Evolutionary conservation across 2,329 filamentous ascomycete species (phyloP).

Genomic region (Paraphaeosphaeria minitans): DNA sequence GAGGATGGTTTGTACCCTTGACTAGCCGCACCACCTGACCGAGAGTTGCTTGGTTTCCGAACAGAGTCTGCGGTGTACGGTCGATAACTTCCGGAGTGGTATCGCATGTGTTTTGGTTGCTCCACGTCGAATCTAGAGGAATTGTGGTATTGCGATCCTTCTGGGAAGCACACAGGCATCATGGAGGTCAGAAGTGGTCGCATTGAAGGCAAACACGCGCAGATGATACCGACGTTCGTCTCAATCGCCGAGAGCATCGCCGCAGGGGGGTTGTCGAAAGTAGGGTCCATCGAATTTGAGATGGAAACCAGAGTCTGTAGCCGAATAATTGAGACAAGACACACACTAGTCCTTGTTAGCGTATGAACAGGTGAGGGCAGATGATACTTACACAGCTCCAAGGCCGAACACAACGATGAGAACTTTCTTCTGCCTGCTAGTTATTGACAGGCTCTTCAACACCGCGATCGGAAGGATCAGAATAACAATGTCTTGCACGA

Average conservation of each 20-base stretch:
- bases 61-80: constrained; percentile 14
- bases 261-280: constrained; percentile 40
- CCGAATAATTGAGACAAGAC: constrained; percentile 41
- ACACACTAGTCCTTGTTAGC: constrained; percentile 31
- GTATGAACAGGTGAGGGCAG: background rate
- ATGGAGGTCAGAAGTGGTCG: constrained; percentile 41
- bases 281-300: constrained; percentile 34
- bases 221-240: constrained; percentile 41
- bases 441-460: constrained; percentile 39
- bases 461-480: constrained; percentile 40
- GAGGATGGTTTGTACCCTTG: constrained; percentile 1
- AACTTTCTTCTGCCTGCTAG: constrained; percentile 41
- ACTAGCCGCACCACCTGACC: constrained; percentile 11
- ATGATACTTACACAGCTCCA: constrained; percentile 43
- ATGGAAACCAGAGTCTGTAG: constrained; percentile 37
- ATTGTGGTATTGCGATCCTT: constrained; percentile 21
- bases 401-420: constrained; percentile 46
- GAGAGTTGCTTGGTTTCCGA: constrained; percentile 18
- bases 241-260: constrained; percentile 42
- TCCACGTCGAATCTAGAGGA: constrained; percentile 26
- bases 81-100: constrained; percentile 16
- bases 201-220: constrained; percentile 44
- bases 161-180: constrained; percentile 47
- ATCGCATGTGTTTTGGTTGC: constrained; percentile 22
- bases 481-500: constrained; percentile 40